phyloP scores from a whole-genome alignment of 352 stramenopile species.

The Globisporangium emineosum region DNA sequence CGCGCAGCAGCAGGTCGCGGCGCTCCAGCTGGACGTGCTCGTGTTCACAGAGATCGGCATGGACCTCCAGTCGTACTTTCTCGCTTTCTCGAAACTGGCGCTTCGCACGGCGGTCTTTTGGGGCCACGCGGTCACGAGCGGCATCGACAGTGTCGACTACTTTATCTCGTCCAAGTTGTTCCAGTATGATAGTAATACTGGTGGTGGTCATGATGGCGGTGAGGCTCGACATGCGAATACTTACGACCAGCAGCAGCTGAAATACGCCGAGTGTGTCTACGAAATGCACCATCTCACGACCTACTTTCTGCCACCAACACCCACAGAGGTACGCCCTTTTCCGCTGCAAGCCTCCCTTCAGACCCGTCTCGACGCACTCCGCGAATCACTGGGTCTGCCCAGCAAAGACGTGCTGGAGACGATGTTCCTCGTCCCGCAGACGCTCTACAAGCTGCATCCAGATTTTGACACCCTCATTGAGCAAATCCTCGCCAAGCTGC shows the following conservation, averaged over 20 bases:
- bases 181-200: constrained; percentile 9
- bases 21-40: constrained; percentile 49
- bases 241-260: constrained; percentile 11
- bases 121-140: constrained; percentile 58
- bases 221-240: not conserved
- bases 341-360: not conserved
- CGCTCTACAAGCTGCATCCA: constrained; percentile 68
- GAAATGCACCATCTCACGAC: constrained; percentile 55
- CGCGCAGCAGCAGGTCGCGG: constrained; percentile 29
- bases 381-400: constrained; percentile 18
- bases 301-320: constrained; percentile 28
- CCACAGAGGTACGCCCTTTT: not conserved
- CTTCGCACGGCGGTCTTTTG: constrained; percentile 48
- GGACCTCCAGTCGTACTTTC: constrained; percentile 49
- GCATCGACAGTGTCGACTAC: constrained; percentile 54
- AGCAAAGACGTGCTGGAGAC: constrained; percentile 6
- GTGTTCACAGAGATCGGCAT: constrained; percentile 70
- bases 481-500: constrained; percentile 24
- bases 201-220: not conserved
- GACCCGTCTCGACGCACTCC: constrained; percentile 5
- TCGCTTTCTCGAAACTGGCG: constrained; percentile 49
- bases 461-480: constrained; percentile 56
- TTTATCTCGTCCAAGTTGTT: constrained; percentile 58
- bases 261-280: constrained; percentile 57
- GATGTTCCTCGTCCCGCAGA: constrained; percentile 62